phyloP scores from a whole-genome alignment of 1,284 basidiomycete species.

The Tremellales sp. region DNA sequence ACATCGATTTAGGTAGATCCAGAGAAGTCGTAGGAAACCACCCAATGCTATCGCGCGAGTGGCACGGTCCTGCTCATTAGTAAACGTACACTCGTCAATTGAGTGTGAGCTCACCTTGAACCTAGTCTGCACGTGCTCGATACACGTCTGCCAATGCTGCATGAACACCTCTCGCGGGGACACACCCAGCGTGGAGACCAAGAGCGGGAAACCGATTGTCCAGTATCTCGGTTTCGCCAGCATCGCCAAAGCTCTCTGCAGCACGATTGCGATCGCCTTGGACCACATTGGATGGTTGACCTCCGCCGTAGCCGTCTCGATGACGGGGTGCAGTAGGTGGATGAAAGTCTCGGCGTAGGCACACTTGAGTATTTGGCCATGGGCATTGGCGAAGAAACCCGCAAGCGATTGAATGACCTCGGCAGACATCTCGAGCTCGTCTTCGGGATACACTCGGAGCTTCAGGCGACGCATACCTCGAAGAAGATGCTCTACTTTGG shows the following conservation, averaged over 20 bases:
- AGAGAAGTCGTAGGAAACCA: slow-evolving; percentile 75
- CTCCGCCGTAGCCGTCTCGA: slow-evolving; percentile 92
- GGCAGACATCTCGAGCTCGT: slow-evolving; percentile 87
- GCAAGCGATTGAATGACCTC: slow-evolving; percentile 84
- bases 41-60: slow-evolving; percentile 72
- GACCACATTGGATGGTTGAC: slow-evolving; percentile 94
- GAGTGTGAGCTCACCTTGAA: slow-evolving; percentile 61
- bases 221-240: slow-evolving; percentile 86
- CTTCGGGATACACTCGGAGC: slow-evolving; percentile 88
- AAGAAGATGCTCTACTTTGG: slow-evolving; percentile 75
- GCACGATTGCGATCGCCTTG: slow-evolving; percentile 80
- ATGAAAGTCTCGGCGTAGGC: slow-evolving; percentile 81
- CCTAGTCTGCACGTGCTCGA: slow-evolving; percentile 68
- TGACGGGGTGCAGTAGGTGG: slow-evolving; percentile 78
- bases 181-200: slow-evolving; percentile 77
- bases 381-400: slow-evolving; percentile 75
- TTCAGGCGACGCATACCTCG: slow-evolving; percentile 72
- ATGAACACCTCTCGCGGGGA: slow-evolving; percentile 82
- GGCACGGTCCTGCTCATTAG: slow-evolving; percentile 63
- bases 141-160: slow-evolving; percentile 70
- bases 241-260: slow-evolving; percentile 81
- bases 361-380: slow-evolving; percentile 76
- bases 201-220: slow-evolving; percentile 79
- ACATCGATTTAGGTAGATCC: slow-evolving; percentile 93
- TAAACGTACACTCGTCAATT: slow-evolving; percentile 2